Base-by-base conservation (phyloP, 163 green algal species). In the Scenedesmus sp. region DNA sequence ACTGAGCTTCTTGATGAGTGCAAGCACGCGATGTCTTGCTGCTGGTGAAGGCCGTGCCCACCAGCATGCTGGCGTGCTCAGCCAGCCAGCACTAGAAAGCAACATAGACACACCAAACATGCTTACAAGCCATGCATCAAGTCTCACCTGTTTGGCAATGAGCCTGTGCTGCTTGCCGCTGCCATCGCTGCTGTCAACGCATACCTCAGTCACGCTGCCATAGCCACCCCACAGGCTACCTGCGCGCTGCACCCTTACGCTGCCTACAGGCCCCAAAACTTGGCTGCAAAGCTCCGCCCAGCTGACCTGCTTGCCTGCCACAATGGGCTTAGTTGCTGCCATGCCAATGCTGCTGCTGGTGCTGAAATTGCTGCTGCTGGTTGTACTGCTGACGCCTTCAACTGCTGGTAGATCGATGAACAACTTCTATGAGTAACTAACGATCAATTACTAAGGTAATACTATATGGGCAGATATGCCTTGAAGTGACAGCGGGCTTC, bases 171-270 rank as follows among this genome's bases (percentile, higher is more conserved):
- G 22, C 26, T 79, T 56, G 65, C 65, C 30, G 65, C 37, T 80
- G 12, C 51, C 85, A 2, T 88, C 82, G 1, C 68, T 81, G 6
- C 33, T 43, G 1, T 89, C 87, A 0, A 81, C 90, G 33, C 72
- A 33, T 2, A 93, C 49, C 26, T 88, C 51, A 18, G 26, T 87
- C 16, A 94, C 86, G 44, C 59, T 90, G 44, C 92, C 92, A 46
- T 94, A 94, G 2, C 92, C 91, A 5, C 87, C 88, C 92, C 92
- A 94, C 35, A 94, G 42, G n/a, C 42, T 92, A 0, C n/a, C 44
- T 12, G 94, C 42, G 56, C 79, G 80, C 20, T 81, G 56, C 2
- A 59, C 43, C 43, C 61, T 79, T 43, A 92, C 73, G 70, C 24
- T 88, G 42, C 26, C 42, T 16, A 88, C 43, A 35, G 33, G 16